Conservation (phyloP, 352 stramenopile species). For the Globisporangium acanthophoron region DNA sequence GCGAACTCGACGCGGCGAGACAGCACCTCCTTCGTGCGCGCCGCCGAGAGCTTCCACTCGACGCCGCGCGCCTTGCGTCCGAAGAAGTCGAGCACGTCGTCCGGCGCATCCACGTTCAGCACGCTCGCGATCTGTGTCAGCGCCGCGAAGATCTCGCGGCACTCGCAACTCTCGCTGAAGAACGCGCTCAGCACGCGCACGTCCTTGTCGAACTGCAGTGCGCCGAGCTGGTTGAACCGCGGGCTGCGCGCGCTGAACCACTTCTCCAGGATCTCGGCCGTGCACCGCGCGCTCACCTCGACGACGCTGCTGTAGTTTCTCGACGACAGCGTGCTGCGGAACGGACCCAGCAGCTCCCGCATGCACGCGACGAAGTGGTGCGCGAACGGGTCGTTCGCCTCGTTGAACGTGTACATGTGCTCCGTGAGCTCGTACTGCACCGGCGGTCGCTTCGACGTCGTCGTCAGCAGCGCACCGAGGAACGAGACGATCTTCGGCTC, state of each 20-base stretch:
- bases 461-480: conserved; percentile 44
- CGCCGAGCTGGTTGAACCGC: conserved; percentile 77
- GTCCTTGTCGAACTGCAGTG: conserved; percentile 86
- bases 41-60: conserved; percentile 59
- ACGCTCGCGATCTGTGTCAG: conserved; percentile 68
- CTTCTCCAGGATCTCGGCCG: conserved; percentile 46
- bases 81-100: conserved; percentile 74
- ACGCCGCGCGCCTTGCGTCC: conserved; percentile 58
- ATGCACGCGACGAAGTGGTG: conserved; percentile 64
- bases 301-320: conserved; percentile 56
- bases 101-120: conserved; percentile 63
- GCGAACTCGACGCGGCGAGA: conserved; percentile 75
- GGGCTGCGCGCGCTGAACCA: conserved; percentile 53
- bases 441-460: conserved; percentile 22
- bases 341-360: conserved; percentile 44
- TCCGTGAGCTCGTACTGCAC: conserved; percentile 83
- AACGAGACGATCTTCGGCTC: conserved; percentile 62
- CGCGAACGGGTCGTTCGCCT: conserved; percentile 85
- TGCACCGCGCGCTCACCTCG: conserved; percentile 34
- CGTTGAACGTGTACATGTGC: conserved; percentile 83
- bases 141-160: conserved; percentile 46
- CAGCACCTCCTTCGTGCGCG: conserved; percentile 71
- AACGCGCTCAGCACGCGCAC: conserved; percentile 64
- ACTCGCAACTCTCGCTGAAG: conserved; percentile 50
- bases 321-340: conserved; percentile 45